Evolutionary conservation across 176 grass and related monocot genomes (phyloP), one percentile per base, ranked within the genome.

Genomic region (Hordeum marinum): DNA sequence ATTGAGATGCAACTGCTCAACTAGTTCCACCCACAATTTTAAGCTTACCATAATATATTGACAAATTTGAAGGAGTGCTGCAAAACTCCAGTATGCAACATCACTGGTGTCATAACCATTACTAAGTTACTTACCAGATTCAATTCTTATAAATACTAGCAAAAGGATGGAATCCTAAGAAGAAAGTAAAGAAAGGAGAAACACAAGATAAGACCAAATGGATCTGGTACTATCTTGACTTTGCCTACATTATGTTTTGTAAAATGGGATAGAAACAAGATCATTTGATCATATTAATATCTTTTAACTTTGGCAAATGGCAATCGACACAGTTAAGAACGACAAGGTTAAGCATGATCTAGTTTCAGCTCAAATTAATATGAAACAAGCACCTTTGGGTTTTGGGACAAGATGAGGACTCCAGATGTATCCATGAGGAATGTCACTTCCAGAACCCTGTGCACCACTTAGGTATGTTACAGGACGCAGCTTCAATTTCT

Each of bases 401-500:
- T 99, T 99, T 17, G 96, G 93, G n/a, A 99, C 96, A 80, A 99
- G 91, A 80, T 89, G 88, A 67, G 96, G 96, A 68, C 96, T 99
- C 96, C 96, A 99, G 37, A 99, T 96, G 77, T 96, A 96, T 85
- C 93, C 96, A 86, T 99, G 79, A 86, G 96, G 96, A 69, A 96
- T 85, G 42, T 94, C 91, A 84, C 85, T 89, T 57, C 82, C 88
- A 83, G 91, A 88, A 91, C 91, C 89, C 72, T 94, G 91, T 58
- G 93, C 54, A 75, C 90, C 96, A 89, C 93, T 94, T 85, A 96
- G 82, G 70, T 98, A 98, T 39, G 96, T 98, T 68, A 98, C 91
- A 55, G 96, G 96, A 32, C 93, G 91, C 63, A 99, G 82, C 81
- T 96, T 99, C 90, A 99, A 75, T 55, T 91, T 96, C 78, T 89